These are phyloP conservation scores for Gossypium laxum DNA, from an alignment of 441 rosid genomes.

Conservation along the genomic window DNA sequence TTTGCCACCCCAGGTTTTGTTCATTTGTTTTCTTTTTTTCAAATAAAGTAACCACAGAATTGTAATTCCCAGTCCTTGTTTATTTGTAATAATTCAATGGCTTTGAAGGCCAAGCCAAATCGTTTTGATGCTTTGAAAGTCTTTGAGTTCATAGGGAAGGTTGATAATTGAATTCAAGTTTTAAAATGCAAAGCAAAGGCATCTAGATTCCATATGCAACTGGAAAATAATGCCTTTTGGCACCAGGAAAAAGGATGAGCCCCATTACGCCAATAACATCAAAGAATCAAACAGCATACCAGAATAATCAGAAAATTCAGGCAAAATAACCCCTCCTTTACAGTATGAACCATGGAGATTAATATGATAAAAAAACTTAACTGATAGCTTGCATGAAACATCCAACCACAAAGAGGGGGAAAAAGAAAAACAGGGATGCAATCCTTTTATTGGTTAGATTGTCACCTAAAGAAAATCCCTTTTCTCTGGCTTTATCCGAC, in stretches of 20 bases:
- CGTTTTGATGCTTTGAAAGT: background rate
- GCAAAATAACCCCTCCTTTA: background rate
- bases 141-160: background rate
- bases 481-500: background rate
- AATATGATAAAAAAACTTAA: background rate
- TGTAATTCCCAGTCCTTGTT: background rate
- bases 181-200: conserved; percentile 2
- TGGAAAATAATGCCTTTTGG: conserved; percentile 1
- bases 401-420: background rate
- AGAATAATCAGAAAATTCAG: background rate
- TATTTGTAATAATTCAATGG: background rate
- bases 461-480: background rate
- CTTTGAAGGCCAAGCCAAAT: background rate
- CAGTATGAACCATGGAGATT: background rate
- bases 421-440: background rate
- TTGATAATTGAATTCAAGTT: background rate
- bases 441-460: background rate
- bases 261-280: background rate
- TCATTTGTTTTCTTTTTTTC: background rate
- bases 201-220: background rate
- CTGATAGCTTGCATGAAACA: background rate
- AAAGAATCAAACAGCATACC: background rate
- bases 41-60: background rate
- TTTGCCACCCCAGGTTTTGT: background rate
- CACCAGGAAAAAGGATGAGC: background rate